phyloP scores from a whole-genome alignment of 2,329 filamentous ascomycete species.

The Gaeumannomyces sp. region DNA sequence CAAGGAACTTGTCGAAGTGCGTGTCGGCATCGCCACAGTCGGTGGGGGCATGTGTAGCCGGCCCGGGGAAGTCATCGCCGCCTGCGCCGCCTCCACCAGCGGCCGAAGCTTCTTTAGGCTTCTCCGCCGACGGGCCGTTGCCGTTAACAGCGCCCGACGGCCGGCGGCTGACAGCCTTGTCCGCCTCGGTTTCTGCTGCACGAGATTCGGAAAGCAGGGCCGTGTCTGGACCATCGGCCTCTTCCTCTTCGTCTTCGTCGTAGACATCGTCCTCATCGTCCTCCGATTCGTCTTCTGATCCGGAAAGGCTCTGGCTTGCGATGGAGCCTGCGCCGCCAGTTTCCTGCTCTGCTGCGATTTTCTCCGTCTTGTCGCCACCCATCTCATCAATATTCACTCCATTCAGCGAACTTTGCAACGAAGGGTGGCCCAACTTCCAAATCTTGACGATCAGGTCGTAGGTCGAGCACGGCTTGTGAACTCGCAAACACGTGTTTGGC shows the following conservation, averaged over 20 bases:
- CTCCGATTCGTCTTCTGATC: constrained; percentile 32
- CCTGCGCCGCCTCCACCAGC: constrained; percentile 18
- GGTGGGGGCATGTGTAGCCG: constrained; percentile 73
- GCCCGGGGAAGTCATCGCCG: constrained; percentile 74
- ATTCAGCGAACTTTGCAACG: constrained; percentile 83
- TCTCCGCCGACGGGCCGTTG: constrained; percentile 42
- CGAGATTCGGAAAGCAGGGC: constrained; percentile 34
- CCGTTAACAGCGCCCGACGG: constrained; percentile 51
- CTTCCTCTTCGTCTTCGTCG: constrained; percentile 60
- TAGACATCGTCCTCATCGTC: constrained; percentile 36
- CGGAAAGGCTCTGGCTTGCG: constrained; percentile 39
- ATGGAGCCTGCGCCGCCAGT: constrained; percentile 15
- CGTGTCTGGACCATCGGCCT: constrained; percentile 42
- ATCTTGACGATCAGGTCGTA: constrained; percentile 97
- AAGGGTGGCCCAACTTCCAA: constrained; percentile 94
- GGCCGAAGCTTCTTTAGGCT: constrained; percentile 41
- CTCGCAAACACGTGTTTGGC: constrained; percentile 95
- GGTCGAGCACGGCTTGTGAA: constrained; percentile 83
- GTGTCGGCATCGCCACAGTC: constrained; percentile 72
- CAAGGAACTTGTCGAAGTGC: constrained; percentile 80
- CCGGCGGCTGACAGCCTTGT: constrained; percentile 64
- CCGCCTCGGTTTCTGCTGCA: constrained; percentile 47
- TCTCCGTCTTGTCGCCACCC: constrained; percentile 87
- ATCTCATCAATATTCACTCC: constrained; percentile 76
- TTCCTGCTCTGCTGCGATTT: constrained; percentile 52